These are phyloP conservation scores for Coniosporium apollinis DNA, from an alignment of 495 filamentous ascomycete genomes.

Conservation along the genomic window DNA sequence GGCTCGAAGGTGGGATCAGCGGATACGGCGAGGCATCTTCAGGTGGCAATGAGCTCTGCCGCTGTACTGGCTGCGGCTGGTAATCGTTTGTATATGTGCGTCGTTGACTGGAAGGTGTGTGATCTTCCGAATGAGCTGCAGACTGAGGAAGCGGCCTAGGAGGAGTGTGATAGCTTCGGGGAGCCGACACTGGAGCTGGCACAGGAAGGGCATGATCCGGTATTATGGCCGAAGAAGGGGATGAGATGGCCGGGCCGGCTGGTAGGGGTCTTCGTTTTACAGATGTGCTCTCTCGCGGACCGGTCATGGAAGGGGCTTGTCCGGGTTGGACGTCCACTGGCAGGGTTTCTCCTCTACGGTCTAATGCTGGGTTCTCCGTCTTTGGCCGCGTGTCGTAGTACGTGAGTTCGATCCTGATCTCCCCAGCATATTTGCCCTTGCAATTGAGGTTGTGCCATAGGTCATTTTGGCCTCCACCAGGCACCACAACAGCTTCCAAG, in stretches of 20 bases:
- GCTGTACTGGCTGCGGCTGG: neutral
- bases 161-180: conserved; percentile 14
- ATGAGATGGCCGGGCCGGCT: conserved; percentile 44
- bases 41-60: neutral
- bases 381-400: conserved; percentile 85
- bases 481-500: conserved; percentile 61
- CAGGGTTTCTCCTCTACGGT: conserved; percentile 32
- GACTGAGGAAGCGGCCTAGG: conserved; percentile 8
- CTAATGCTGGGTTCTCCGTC: conserved; percentile 41
- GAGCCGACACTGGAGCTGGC: conserved; percentile 6
- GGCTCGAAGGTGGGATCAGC: too few species aligned
- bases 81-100: neutral
- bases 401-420: conserved; percentile 87
- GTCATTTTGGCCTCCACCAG: conserved; percentile 81
- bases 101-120: neutral
- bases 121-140: conserved; percentile 4
- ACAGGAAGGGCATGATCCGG: conserved; percentile 9
- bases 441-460: conserved; percentile 76
- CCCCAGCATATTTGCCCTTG: conserved; percentile 86
- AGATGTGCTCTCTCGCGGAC: conserved; percentile 40
- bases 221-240: conserved; percentile 9
- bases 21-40: neutral
- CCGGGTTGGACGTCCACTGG: conserved; percentile 15
- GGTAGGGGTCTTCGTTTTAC: conserved; percentile 70
- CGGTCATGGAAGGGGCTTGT: conserved; percentile 23